Evolutionary conservation across 805 yeast genomes (phyloP), one percentile per base, ranked within the genome.

Genomic region (Yamadazyma olivae): DNA sequence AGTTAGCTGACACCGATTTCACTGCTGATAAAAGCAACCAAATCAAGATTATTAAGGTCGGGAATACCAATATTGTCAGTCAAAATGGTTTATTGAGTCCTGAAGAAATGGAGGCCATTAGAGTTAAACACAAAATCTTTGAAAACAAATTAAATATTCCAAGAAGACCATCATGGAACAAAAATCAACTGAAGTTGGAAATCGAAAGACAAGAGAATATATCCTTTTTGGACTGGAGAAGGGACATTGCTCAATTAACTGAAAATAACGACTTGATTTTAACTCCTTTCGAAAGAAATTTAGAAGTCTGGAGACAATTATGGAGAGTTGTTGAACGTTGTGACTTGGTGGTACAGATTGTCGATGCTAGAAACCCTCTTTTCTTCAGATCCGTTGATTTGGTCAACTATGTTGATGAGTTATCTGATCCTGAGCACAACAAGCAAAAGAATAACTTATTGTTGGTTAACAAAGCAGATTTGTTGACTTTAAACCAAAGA

Each of bases 251-350:
- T 0, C 61, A 73, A 29, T 68, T 93, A 38, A 95, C 90, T 45
- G 95, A 91, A 57, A 75, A 74, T 48, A 79, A 88, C 46, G 95
- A 91, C 58, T 69, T 93, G 51, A 67, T 90, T 40, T 72, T 93
- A 56, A 93, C 99, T 0, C 99, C 99, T 4, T 93, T 91, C 56
- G 99, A 93, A 67, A 79, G 99, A 67, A 93, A 93, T 58, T 70
- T 93, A 45, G 96, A 91, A 70, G 97, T 93, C 40, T 93, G 99
- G 99, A 81, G 93, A 56, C 99, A 93, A 64, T 69, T 93, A 46
- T 93, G 99, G 99, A 77, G 99, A 64, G 99, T 93, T 29, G 85
- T 89, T 17, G 99, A 93, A 61, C 78, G 98, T 55, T 86, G 93
- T 17, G 96, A 91, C 59, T 71, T 93, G 50, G 79, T 93, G 26